Percentiles rank a stretch among this genome's conserved stretches.
phyloP scores from a whole-genome alignment of 1,284 basidiomycete genomes.

The Pseudozyma pruni region DNA sequence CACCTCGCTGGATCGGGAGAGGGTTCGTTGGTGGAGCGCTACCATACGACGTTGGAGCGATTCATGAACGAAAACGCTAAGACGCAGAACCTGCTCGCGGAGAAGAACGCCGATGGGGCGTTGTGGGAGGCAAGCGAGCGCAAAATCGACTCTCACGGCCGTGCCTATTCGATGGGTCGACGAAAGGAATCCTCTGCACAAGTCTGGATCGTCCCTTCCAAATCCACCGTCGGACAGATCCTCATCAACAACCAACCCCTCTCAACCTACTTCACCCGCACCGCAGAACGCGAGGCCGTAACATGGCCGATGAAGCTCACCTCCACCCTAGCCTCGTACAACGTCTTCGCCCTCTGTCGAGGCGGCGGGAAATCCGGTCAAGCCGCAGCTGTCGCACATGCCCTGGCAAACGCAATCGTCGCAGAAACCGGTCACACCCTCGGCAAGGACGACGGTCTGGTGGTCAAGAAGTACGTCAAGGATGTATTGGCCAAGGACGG shows the following conservation, averaged over 20 bases:
- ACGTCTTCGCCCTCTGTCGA: slow-evolving; percentile 85
- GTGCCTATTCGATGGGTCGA: slow-evolving; percentile 57
- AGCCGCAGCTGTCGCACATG: slow-evolving; percentile 86
- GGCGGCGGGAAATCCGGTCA: slow-evolving; percentile 92
- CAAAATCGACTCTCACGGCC: slow-evolving; percentile 45
- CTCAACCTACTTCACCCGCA: slow-evolving; percentile 80
- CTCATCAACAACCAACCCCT: slow-evolving; percentile 87
- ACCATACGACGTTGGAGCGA: slow-evolving; percentile 45
- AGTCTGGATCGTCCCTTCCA: slow-evolving; percentile 91
- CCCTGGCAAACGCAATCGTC: slow-evolving; percentile 80
- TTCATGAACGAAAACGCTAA: slow-evolving; percentile 52
- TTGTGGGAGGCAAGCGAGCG: slow-evolving; percentile 14
- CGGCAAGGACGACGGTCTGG: slow-evolving; percentile 48
- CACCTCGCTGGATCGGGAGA: neutral
- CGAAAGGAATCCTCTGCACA: slow-evolving; percentile 68
- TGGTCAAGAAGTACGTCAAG: slow-evolving; percentile 39
- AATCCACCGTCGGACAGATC: slow-evolving; percentile 71
- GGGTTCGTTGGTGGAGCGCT: slow-evolving; percentile 29
- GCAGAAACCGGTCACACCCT: slow-evolving; percentile 40
- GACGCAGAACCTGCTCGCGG: slow-evolving; percentile 18
- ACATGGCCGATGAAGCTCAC: slow-evolving; percentile 85
- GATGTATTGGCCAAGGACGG: slow-evolving; percentile 83
- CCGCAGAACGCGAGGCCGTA: slow-evolving; percentile 81
- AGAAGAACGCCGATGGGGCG: slow-evolving; percentile 19
- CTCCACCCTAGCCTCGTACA: slow-evolving; percentile 88